These are phyloP conservation scores for Tolypocladium tropicale DNA, from an alignment of 2,329 filamentous ascomycete species.

Conservation along the genomic window DNA sequence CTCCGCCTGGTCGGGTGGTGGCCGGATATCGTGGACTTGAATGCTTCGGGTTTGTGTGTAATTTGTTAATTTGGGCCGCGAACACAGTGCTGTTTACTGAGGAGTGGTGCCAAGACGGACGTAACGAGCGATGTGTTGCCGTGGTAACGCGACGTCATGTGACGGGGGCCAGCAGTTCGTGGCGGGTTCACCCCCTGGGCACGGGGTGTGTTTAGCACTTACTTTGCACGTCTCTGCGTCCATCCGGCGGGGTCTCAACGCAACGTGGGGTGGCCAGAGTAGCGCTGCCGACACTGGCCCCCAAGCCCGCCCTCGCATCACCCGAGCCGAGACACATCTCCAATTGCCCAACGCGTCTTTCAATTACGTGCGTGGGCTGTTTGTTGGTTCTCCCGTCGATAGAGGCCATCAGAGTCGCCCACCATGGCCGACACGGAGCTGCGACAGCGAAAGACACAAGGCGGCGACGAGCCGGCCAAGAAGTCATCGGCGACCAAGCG, in stretches of 20 bases:
- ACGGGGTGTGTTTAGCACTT: not conserved
- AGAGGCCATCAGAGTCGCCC: not conserved
- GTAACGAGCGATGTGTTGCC: slow-evolving; percentile 1
- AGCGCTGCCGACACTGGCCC: not conserved
- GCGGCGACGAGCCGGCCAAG: slow-evolving; percentile 10
- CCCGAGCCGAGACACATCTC: not conserved
- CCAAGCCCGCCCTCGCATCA: not conserved
- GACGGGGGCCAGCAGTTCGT: not conserved
- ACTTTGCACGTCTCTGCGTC: not conserved
- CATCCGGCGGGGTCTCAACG: not conserved
- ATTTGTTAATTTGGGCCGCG: not conserved
- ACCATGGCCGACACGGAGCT: slow-evolving; percentile 28
- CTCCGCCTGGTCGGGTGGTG: not conserved
- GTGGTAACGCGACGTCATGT: slow-evolving; percentile 3
- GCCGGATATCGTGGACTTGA: not conserved
- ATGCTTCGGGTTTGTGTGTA: not conserved
- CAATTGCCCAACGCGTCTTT: not conserved
- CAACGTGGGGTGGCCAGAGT: not conserved
- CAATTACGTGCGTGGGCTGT: too few species aligned
- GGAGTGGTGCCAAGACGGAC: not conserved
- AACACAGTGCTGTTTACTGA: slow-evolving; percentile 8
- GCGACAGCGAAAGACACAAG: slow-evolving; percentile 32
- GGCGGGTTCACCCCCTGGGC: not conserved
- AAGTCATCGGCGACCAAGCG: slow-evolving; percentile 9
- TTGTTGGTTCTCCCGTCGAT: not conserved